Evolutionary conservation across 345 rosid species (phyloP).

Genomic region (Cardamine occulta): DNA sequence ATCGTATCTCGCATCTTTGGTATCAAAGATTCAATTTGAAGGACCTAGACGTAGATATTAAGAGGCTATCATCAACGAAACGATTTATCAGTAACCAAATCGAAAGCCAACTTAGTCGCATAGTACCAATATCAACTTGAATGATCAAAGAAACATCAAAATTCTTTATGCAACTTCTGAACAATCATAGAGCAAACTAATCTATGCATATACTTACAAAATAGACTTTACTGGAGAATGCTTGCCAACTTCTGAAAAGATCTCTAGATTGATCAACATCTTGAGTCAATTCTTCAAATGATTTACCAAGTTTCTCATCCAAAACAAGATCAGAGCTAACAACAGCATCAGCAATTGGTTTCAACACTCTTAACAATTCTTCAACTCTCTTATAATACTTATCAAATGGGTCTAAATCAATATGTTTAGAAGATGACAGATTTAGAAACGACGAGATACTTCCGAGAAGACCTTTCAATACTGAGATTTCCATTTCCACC

Average conservation of each 20-base stretch:
- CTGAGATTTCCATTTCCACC: slow-evolving; percentile 78
- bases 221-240: slow-evolving; percentile 76
- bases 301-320: slow-evolving; percentile 60
- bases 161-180: neutral
- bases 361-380: slow-evolving; percentile 75
- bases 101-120: neutral
- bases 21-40: slow-evolving; percentile 72
- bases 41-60: slow-evolving; percentile 57
- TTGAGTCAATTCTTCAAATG: slow-evolving; percentile 66
- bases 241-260: slow-evolving; percentile 72
- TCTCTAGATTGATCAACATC: slow-evolving; percentile 70
- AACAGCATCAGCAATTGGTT: slow-evolving; percentile 68
- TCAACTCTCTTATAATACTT: slow-evolving; percentile 75
- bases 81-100: slow-evolving; percentile 3
- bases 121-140: too few species aligned
- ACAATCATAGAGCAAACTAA: neutral
- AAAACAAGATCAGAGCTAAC: slow-evolving; percentile 61
- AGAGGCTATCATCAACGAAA: slow-evolving; percentile 23
- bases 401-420: slow-evolving; percentile 65
- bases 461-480: slow-evolving; percentile 64
- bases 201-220: slow-evolving; percentile 61
- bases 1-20: slow-evolving; percentile 63
- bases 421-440: slow-evolving; percentile 60
- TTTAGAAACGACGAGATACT: slow-evolving; percentile 69
- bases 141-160: neutral